Evolutionary conservation across 257 asterid species (phyloP).

Genomic region (Solanum sitiens): DNA sequence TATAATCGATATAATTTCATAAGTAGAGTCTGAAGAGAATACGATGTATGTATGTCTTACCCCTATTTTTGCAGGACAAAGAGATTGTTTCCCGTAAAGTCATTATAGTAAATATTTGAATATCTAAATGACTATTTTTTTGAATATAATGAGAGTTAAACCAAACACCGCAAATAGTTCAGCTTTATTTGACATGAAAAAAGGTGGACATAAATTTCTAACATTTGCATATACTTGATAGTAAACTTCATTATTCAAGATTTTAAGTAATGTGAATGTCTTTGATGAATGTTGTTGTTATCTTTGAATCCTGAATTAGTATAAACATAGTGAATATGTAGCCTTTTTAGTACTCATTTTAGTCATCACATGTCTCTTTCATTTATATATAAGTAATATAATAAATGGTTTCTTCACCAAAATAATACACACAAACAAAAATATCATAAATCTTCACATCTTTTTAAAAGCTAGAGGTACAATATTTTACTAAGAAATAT

Average conservation of each 20-base stretch:
- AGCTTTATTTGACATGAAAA: background rate
- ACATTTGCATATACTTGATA: no score
- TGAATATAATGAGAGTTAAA: background rate
- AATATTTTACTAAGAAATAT: background rate
- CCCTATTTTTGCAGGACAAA: no score
- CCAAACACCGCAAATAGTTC: background rate
- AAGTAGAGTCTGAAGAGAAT: no score
- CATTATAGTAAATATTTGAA: background rate
- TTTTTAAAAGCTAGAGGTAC: background rate
- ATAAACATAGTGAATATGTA: background rate
- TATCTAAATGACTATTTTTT: background rate
- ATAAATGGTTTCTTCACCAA: background rate
- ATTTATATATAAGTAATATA: background rate
- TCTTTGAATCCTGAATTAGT: background rate
- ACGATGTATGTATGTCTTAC: background rate
- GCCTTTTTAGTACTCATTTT: background rate
- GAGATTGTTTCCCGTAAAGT: background rate
- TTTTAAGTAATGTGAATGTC: no score
- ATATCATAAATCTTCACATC: background rate
- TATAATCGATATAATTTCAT: accelerated
- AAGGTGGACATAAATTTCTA: background rate
- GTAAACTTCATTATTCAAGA: no score
- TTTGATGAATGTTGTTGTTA: background rate
- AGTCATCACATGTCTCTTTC: background rate
- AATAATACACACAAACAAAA: background rate